Evolutionary conservation across 2,329 filamentous ascomycete genomes (phyloP), one percentile per base, ranked within the genome.

Genomic region (Cordyceps fumosorosea): DNA sequence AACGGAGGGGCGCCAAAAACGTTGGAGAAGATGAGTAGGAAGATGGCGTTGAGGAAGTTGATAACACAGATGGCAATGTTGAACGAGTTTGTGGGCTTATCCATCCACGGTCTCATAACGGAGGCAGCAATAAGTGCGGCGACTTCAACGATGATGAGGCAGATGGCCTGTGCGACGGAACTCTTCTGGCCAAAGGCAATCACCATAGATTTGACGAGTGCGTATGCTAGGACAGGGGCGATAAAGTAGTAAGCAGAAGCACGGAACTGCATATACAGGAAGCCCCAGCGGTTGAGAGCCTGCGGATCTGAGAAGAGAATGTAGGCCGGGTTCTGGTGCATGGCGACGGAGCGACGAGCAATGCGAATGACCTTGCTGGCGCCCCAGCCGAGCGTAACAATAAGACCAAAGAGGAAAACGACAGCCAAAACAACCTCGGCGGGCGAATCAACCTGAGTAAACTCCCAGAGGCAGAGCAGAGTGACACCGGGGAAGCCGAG

Each of bases 311-410:
- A 97, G 79, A 96, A 98, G 65, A 98, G 86, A 68, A 97, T 96
- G 76, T 97, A 97, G 34, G 93, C 93, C 37, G 93, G 92, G 78
- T 96, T 97, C 78, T 93, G 93, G 81, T 97, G 93, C 86, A 96
- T 91, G 63, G 84, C 77, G 66, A 96, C 89, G 37, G 93, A 97
- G 69, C 91, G 89, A 71, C 91, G 91, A 40, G 92, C 93, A 65
- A 98, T 89, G 61, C 86, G 85, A 69, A 96, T 90, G 65, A 98
- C 91, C 80, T 96, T 97, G 77, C 85, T 88, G 0, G 91, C 87
- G 54, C 92, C 93, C 91, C 91, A 97, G 22, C 78, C 87, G 37
- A 98, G 83, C 44, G 92, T 90, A 58, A 82, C 80, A 44, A 88
- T 79, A 81, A 96, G 88, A 65, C 89, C 89, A 69, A 96, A 78